Conservation (phyloP, 257 asterid genomes). For the Asclepias syriaca region DNA sequence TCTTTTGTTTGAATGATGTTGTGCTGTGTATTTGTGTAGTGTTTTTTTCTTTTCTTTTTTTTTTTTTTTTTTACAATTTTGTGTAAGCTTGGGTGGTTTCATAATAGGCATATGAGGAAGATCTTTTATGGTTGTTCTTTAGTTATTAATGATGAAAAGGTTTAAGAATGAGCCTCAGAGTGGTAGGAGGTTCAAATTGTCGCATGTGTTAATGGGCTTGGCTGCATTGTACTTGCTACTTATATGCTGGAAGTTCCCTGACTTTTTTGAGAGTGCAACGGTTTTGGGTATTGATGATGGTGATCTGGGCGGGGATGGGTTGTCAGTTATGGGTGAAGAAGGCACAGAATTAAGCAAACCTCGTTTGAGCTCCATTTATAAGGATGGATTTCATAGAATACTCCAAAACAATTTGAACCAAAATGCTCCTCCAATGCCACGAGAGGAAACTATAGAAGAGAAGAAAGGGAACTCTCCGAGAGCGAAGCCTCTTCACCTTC, state of each 20-base stretch:
- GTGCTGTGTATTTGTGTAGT: not conserved
- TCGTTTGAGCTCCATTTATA: constrained; percentile 26
- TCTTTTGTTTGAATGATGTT: not conserved
- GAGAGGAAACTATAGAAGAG: constrained; percentile 28
- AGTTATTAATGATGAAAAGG: constrained; percentile 56
- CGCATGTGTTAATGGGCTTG: constrained; percentile 54
- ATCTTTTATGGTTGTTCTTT: constrained; percentile 2
- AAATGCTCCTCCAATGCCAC: constrained; percentile 30
- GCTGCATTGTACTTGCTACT: constrained; percentile 68
- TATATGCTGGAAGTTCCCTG: constrained; percentile 62
- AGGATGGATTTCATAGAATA: constrained; percentile 48
- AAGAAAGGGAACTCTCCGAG: constrained; percentile 11
- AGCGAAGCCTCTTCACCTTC: constrained; percentile 38
- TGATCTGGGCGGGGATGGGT: constrained; percentile 32
- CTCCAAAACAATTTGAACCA: constrained; percentile 43
- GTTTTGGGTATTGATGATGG: constrained; percentile 36
- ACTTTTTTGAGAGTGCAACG: constrained; percentile 54
- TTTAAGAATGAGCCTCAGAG: constrained; percentile 53
- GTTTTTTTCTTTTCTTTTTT: no score
- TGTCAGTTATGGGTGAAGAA: constrained; percentile 30
- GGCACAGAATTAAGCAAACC: constrained; percentile 33
- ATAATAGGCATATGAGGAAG: not conserved
- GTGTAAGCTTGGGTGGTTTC: not conserved
- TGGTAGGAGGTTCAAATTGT: constrained; percentile 60
- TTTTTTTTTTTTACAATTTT: no score